phyloP scores from a whole-genome alignment of 1,284 basidiomycete genomes.

The Butyriboletus pseudospeciosus region DNA sequence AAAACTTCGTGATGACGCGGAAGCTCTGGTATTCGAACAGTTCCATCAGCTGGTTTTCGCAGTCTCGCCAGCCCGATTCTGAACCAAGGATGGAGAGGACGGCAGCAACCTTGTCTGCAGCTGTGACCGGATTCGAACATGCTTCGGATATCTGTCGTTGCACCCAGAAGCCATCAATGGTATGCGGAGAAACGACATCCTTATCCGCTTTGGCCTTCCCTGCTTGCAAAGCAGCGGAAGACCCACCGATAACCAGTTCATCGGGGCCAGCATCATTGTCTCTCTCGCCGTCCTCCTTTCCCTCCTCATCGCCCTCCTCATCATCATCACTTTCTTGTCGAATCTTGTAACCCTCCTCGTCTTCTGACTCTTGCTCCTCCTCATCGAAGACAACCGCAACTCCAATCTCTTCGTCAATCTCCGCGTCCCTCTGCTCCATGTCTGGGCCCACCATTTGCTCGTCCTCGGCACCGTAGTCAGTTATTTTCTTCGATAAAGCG shows the following conservation, averaged over 20 bases:
- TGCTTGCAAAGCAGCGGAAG: conserved; percentile 39
- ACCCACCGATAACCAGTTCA: conserved; percentile 70
- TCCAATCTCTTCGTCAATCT: conserved; percentile 89
- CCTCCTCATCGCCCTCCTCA: conserved; percentile 52
- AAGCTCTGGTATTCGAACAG: conserved; percentile 95
- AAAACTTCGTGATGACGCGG: conserved; percentile 85
- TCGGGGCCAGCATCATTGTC: conserved; percentile 52
- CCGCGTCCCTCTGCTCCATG: conserved; percentile 70
- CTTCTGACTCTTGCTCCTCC: conserved; percentile 88
- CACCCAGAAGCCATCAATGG: conserved; percentile 98
- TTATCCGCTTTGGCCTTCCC: conserved; percentile 59
- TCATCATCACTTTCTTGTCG: conserved; percentile 76
- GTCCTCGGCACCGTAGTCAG: conserved; percentile 90
- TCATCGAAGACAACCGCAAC: conserved; percentile 97
- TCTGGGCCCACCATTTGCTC: conserved; percentile 72
- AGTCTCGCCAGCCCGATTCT: conserved; percentile 86
- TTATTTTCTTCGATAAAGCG: conserved; percentile 91
- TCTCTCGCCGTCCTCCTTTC: conserved; percentile 40
- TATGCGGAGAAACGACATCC: conserved; percentile 83
- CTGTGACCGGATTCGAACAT: conserved; percentile 92
- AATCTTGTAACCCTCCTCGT: conserved; percentile 80
- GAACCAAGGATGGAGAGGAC: conserved; percentile 88
- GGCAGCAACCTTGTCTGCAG: conserved; percentile 84
- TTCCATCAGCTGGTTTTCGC: conserved; percentile 97
- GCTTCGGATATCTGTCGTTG: conserved; percentile 89